Base-by-base conservation (phyloP, 495 filamentous ascomycete genomes). In the Lasiosphaeria ovina region DNA sequence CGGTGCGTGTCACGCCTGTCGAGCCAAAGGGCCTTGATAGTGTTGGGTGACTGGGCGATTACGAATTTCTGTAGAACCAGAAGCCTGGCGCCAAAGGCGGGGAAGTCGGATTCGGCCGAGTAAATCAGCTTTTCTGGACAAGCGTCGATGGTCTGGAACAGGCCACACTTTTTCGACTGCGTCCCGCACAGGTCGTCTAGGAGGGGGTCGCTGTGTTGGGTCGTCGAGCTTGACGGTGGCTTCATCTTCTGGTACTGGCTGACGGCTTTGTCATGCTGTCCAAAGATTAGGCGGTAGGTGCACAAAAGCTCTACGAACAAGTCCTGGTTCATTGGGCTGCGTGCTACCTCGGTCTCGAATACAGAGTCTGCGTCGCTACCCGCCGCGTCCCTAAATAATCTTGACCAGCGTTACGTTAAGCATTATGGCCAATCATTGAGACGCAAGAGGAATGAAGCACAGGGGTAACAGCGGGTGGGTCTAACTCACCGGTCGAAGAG, bases 71-170 rank as follows among this genome's bases (percentile, higher is more conserved):
- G 51, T 14, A 54, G 35, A 1, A 6, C 9, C 0, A 54, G 51
- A 24, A 54, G 51, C 51, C 51, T 34, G 33, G 14, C 16, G 12
- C 51, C 51, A 35, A 54, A 54, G 10, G 34, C 51, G 1, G 51
- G 51, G 35, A 54, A 54, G 51, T 38, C 35, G n/a, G 51, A 38
- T 35, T 54, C 51, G 10, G 51, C 51, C 35, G 51, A 54, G 51
- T 54, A 38, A 3, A 54, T 9, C 0, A 54, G 35, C 10, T 54
- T 54, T n/a, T 54, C 34, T 24, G 17, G 51, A 38, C 35, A 35
- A 1, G 51, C 51, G 3, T 54, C 51, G 32, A 54, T 31, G 51
- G 51, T 17, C 51, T 54, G 14, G 33, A 54, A 35, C 14, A 35
- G 12, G 38, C 6, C 38, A 12, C 38, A 40, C 12, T 40, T 40